These are phyloP conservation scores for Bullera alba DNA, from an alignment of 768 basidiomycete genomes.

Conservation along the genomic window DNA sequence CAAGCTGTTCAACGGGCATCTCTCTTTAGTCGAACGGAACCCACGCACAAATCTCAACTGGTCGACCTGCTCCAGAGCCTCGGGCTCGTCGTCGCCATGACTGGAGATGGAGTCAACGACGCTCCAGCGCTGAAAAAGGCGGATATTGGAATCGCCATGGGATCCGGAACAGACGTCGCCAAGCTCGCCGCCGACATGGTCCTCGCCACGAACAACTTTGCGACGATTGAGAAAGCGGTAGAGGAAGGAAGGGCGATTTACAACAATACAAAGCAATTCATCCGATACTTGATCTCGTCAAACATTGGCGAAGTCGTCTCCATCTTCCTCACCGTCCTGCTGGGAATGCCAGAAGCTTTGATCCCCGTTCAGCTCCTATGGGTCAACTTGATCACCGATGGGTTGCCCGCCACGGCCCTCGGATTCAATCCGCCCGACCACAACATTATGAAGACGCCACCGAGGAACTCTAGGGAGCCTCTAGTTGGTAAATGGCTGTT, in stretches of 20 bases:
- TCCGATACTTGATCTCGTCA: conserved; percentile 92
- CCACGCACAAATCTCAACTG: conserved; percentile 86
- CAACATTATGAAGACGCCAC: conserved; percentile 86
- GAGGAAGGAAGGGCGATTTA: conserved; percentile 97
- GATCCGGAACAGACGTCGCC: conserved; percentile 95
- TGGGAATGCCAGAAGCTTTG: conserved; percentile 99
- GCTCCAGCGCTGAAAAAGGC: conserved; percentile 95
- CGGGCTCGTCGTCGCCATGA: conserved; percentile 91
- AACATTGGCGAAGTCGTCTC: conserved; percentile 93
- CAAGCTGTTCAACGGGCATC: conserved; percentile 77
- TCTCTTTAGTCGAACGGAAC: conserved; percentile 89
- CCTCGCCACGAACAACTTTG: conserved; percentile 70
- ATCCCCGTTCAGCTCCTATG: conserved; percentile 96
- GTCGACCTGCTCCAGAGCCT: conserved; percentile 88
- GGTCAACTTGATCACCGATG: conserved; percentile 95
- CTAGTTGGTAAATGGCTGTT: conserved; percentile 89
- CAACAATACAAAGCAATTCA: conserved; percentile 99
- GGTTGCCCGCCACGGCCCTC: conserved; percentile 89
- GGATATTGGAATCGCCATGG: conserved; percentile 98
- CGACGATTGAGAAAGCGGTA: conserved; percentile 90
- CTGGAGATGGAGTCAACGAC: conserved; percentile 93
- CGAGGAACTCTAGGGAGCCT: conserved; percentile 81
- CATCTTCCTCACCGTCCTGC: conserved; percentile 91
- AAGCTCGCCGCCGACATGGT: conserved; percentile 99
- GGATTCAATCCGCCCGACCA: conserved; percentile 97